Evolutionary conservation across 768 basidiomycete genomes (phyloP).

Genomic region (Boletus insuetus): DNA sequence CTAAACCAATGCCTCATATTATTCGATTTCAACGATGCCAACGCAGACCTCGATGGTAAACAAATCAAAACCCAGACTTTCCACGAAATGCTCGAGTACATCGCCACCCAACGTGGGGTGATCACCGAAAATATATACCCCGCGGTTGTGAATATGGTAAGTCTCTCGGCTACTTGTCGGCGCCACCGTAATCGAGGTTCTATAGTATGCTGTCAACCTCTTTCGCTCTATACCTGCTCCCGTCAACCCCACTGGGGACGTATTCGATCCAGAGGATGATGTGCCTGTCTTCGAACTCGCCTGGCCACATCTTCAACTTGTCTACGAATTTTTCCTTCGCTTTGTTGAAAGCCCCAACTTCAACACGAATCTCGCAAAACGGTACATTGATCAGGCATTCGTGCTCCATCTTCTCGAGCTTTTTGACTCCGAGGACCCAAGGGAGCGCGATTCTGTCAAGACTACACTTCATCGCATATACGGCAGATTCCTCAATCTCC

Average conservation of each 20-base stretch:
- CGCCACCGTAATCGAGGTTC: slow-evolving; percentile 6
- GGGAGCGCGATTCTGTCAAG: slow-evolving; percentile 98
- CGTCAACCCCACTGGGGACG: slow-evolving; percentile 96
- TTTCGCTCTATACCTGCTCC: slow-evolving; percentile 99
- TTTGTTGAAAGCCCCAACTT: slow-evolving; percentile 98
- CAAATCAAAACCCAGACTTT: slow-evolving; percentile 98
- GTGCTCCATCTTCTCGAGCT: slow-evolving; percentile 95
- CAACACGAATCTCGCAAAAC: slow-evolving; percentile 96
- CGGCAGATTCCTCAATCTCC: slow-evolving; percentile 97
- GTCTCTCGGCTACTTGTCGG: slow-evolving; percentile 23
- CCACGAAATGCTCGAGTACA: slow-evolving; percentile 98
- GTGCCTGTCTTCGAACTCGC: slow-evolving; percentile 98
- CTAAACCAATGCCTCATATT: slow-evolving; percentile 94
- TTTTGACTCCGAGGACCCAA: slow-evolving; percentile 97
- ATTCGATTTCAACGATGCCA: slow-evolving; percentile 99
- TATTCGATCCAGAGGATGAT: slow-evolving; percentile 99
- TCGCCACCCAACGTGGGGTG: slow-evolving; percentile 93
- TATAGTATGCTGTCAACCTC: slow-evolving; percentile 93
- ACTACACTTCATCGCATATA: slow-evolving; percentile 99
- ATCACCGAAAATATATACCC: slow-evolving; percentile 98
- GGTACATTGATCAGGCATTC: slow-evolving; percentile 94
- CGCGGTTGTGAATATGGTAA: slow-evolving; percentile 96
- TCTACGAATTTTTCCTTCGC: slow-evolving; percentile 99
- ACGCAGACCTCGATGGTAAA: slow-evolving; percentile 92
- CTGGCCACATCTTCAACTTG: slow-evolving; percentile 99